Conservation (phyloP, 352 stramenopile species). For the Phytophthora vignae region DNA sequence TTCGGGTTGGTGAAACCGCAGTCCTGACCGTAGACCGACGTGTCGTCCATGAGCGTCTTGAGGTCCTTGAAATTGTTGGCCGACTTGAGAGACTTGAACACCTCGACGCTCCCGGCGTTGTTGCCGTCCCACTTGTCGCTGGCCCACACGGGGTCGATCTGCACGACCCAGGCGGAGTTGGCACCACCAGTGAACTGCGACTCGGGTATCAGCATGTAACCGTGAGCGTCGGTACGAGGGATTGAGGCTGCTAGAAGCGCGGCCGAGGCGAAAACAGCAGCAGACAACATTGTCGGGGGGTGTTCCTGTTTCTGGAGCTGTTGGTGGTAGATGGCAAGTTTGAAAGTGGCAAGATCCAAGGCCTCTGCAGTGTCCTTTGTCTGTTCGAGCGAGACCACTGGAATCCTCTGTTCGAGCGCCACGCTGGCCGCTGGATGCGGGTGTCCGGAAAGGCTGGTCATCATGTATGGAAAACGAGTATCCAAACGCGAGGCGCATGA, state of each 20-base stretch:
- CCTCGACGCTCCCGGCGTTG: background rate
- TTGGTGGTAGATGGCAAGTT: background rate
- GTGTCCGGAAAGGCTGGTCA: background rate
- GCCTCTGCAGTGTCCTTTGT: background rate
- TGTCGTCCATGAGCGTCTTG: slow-evolving; percentile 24
- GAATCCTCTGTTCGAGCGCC: background rate
- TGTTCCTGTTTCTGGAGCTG: background rate
- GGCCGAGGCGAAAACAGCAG: background rate
- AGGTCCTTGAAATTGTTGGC: slow-evolving; percentile 18
- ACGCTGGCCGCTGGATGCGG: background rate
- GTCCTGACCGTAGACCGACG: slow-evolving; percentile 15
- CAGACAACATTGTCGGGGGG: background rate
- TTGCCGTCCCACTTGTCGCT: slow-evolving; percentile 18
- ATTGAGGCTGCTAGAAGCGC: background rate
- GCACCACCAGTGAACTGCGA: slow-evolving; percentile 9
- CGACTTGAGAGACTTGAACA: slow-evolving; percentile 4
- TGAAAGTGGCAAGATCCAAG: background rate
- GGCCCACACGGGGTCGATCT: slow-evolving; percentile 16
- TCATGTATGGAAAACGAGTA: background rate
- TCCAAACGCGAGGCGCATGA: background rate
- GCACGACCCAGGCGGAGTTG: slow-evolving; percentile 20
- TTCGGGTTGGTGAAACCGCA: slow-evolving; percentile 24
- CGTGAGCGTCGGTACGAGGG: slow-evolving; percentile 8
- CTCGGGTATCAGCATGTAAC: slow-evolving; percentile 21
- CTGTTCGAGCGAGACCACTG: background rate